A percentile compares a stretch with the other conserved stretches of the same genome.
phyloP scores from a whole-genome alignment of 140 eudicot species.

The Ambrosia hybrid region DNA sequence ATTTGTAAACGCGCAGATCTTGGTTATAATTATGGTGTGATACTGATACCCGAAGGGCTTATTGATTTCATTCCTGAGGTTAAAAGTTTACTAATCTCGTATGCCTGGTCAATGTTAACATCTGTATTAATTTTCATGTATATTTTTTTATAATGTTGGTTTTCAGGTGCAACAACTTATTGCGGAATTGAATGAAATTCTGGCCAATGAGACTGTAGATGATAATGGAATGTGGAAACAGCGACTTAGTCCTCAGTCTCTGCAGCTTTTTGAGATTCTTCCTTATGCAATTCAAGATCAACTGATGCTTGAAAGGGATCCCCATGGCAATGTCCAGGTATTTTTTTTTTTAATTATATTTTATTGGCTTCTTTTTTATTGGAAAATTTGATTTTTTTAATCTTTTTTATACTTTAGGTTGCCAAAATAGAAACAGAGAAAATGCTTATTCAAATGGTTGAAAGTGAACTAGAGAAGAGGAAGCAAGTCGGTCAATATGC shows the following conservation, averaged over 20 bases:
- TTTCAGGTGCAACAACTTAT: conserved; percentile 90
- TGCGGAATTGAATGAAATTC: conserved; percentile 74
- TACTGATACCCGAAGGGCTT: conserved; percentile 84
- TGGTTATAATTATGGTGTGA: conserved; percentile 75
- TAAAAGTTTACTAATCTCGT: neutral
- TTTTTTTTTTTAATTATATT: conserved; percentile 1
- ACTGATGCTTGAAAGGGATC: conserved; percentile 90
- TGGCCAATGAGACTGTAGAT: conserved; percentile 71
- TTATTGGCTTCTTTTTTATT: neutral
- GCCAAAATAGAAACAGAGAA: conserved; percentile 98
- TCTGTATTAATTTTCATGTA: neutral
- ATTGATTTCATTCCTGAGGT: conserved; percentile 92
- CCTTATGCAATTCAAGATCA: conserved; percentile 87
- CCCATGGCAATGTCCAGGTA: conserved; percentile 92
- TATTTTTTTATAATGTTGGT: conserved; percentile 3
- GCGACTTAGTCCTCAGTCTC: conserved; percentile 55
- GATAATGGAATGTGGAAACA: conserved; percentile 77
- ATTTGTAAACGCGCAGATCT: conserved; percentile 19
- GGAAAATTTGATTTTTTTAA: neutral
- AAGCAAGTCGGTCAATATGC: conserved; percentile 55
- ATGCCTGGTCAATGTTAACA: neutral
- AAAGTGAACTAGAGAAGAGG: conserved; percentile 78
- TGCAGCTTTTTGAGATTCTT: conserved; percentile 66
- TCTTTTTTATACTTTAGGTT: conserved; percentile 44
- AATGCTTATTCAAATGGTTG: conserved; percentile 99